Evolutionary conservation across 495 filamentous ascomycete species (phyloP), one percentile per base, ranked within the genome.

Genomic region (Cairneyella variabilis): DNA sequence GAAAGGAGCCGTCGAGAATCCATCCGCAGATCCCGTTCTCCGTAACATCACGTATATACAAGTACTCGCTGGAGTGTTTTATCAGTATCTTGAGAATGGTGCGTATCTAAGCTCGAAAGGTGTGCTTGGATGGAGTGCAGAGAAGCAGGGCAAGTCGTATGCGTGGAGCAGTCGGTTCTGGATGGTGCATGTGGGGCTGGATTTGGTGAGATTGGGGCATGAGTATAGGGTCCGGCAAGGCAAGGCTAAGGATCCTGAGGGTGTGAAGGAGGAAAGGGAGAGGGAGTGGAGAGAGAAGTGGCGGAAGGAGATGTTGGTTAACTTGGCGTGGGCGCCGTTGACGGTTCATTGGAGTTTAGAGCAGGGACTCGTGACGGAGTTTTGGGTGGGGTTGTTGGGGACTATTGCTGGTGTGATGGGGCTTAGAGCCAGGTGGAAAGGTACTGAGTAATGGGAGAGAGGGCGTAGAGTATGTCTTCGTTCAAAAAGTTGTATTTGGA

Each of bases 61-160:
- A 62, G 76, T 96, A 8, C 42, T 73, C 9, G 76, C 76, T 16
- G 86, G 84, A 65, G 65, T 85, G 12, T 57, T 76, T 3, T 91
- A 86, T 72, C 92, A 97, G 68, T 64, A 75, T 9, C 76, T 95
- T 26, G 92, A 97, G 74, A 96, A 96, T 67, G 82, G 76, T 5
- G 86, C 85, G 8, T 96, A 87, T 70, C 76, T 97, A 8, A 78
- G 84, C 4, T 65, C 70, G 18, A 88, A 89, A 59, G 80, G 81
- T 16, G 75, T 96, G 0, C 62, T 95, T 25, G 74, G 73, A 2
- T 80, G 76, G 66, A 75, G 75, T 18, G 75, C 78, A 3, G 61
- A 74, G 48, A 66, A 68, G 46, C 73, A 79, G 63, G 72, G 64
- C 22, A 72, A 71, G 51, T 83, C 81, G 66, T 83, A 78, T 68